A percentile compares a stretch with the other conserved stretches of the same genome.
Conservation (phyloP, 192 early-diverging fungal species). For the Podila minutissima region DNA sequence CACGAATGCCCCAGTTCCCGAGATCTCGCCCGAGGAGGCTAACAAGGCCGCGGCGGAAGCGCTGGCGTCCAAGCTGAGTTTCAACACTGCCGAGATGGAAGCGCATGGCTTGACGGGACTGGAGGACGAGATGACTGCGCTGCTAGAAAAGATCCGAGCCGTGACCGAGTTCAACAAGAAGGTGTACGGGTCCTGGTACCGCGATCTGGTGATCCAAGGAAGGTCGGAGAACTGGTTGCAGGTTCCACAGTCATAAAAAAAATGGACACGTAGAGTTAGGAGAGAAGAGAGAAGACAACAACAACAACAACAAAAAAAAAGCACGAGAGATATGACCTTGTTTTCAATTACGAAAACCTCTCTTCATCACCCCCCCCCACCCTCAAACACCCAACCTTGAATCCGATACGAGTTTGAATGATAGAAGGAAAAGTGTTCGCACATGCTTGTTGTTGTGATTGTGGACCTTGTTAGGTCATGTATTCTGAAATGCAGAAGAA, state of each 20-base stretch:
- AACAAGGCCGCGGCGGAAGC: conserved; percentile 47
- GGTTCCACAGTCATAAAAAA: not conserved
- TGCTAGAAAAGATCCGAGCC: conserved; percentile 45
- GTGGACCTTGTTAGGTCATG: too few species aligned
- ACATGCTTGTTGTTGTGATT: too few species aligned
- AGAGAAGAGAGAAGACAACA: not conserved
- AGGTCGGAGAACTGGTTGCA: conserved; percentile 43
- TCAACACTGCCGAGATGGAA: conserved; percentile 46
- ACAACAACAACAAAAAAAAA: conserved; percentile 1
- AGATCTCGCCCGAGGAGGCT: conserved; percentile 29
- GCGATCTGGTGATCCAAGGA: conserved; percentile 42
- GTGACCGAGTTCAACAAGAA: conserved; percentile 50
- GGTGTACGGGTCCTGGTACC: conserved; percentile 48
- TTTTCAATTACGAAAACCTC: too few species aligned
- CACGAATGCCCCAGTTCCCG: not conserved
- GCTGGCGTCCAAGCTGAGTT: conserved; percentile 40
- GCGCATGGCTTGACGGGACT: conserved; percentile 49
- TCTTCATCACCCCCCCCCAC: too few species aligned
- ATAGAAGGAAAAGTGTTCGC: too few species aligned
- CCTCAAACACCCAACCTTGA: too few species aligned
- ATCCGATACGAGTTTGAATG: too few species aligned
- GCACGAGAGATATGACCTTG: too few species aligned
- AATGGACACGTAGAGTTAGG: too few species aligned
- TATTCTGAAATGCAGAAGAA: not conserved
- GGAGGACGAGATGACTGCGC: conserved; percentile 48